phyloP scores from a whole-genome alignment of 1,139 yeast species.

The Suhomyces bribrorum region DNA sequence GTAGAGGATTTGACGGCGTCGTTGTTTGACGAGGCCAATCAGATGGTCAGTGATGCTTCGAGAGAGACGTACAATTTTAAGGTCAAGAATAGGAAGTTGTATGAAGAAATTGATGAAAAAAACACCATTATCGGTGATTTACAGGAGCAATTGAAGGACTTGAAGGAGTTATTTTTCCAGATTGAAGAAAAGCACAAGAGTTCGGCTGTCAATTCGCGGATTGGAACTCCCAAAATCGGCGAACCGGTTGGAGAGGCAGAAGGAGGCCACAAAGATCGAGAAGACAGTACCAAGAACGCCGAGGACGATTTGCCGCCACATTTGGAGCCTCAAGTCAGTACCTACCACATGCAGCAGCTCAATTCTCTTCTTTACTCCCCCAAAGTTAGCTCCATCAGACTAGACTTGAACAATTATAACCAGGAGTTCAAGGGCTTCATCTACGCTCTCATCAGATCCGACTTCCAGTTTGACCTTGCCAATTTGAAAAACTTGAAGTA shows the following conservation, averaged over 20 bases:
- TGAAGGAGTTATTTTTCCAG: slow-evolving; percentile 49
- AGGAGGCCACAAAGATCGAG: background rate
- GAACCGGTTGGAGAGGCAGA: slow-evolving; percentile 4
- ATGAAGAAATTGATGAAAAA: slow-evolving; percentile 70
- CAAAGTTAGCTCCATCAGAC: slow-evolving; percentile 54
- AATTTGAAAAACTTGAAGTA: slow-evolving; percentile 57
- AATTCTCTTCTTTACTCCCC: slow-evolving; percentile 51
- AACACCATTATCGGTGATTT: slow-evolving; percentile 66
- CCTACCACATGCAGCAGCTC: slow-evolving; percentile 22
- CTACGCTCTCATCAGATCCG: slow-evolving; percentile 35
- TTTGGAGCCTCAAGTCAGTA: slow-evolving; percentile 7
- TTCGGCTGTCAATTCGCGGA: slow-evolving; percentile 6
- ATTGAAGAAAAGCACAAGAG: slow-evolving; percentile 36
- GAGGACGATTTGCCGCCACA: slow-evolving; percentile 11
- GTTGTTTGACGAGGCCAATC: slow-evolving; percentile 76
- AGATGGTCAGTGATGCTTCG: slow-evolving; percentile 74
- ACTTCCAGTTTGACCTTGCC: slow-evolving; percentile 40
- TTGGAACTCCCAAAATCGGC: slow-evolving; percentile 14
- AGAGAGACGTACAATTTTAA: slow-evolving; percentile 56
- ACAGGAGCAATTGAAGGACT: slow-evolving; percentile 67
- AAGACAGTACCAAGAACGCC: slow-evolving; percentile 5
- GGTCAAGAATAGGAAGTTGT: slow-evolving; percentile 55
- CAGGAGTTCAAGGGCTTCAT: slow-evolving; percentile 45
- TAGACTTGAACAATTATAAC: slow-evolving; percentile 52
- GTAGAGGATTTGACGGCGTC: slow-evolving; percentile 78